phyloP scores from a whole-genome alignment of 257 asterid species.

The Solanum etuberosum region DNA sequence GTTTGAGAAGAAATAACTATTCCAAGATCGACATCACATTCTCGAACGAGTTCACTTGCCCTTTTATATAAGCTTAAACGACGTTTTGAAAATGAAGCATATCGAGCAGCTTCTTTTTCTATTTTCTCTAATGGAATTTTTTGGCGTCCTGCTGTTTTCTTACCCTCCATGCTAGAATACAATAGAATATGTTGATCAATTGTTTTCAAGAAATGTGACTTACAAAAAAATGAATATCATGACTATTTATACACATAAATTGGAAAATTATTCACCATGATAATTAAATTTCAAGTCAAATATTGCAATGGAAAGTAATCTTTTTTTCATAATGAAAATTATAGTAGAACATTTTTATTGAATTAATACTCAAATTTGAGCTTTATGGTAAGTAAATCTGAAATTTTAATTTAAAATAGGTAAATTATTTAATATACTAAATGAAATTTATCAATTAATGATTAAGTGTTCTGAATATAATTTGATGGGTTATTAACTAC shows the following conservation, averaged over 20 bases:
- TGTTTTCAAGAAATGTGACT: neutral
- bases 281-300: neutral
- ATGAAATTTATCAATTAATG: neutral
- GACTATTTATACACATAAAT: neutral
- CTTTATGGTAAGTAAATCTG: neutral
- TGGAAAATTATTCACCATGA: neutral
- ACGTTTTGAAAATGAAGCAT: neutral
- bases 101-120: neutral
- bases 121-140: neutral
- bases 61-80: neutral
- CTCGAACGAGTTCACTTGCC: constrained; percentile 18
- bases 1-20: constrained; percentile 21
- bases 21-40: constrained; percentile 19
- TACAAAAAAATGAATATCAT: neutral
- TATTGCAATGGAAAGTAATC: neutral
- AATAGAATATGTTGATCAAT: neutral
- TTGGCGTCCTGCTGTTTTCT: neutral
- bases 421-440: neutral
- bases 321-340: neutral
- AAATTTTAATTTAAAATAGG: neutral
- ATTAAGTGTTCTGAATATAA: neutral
- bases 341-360: neutral
- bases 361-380: neutral
- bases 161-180: neutral
- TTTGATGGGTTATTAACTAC: neutral